Base-by-base conservation (phyloP, 306 rosid species). In the Hylodesmum podocarpum region DNA sequence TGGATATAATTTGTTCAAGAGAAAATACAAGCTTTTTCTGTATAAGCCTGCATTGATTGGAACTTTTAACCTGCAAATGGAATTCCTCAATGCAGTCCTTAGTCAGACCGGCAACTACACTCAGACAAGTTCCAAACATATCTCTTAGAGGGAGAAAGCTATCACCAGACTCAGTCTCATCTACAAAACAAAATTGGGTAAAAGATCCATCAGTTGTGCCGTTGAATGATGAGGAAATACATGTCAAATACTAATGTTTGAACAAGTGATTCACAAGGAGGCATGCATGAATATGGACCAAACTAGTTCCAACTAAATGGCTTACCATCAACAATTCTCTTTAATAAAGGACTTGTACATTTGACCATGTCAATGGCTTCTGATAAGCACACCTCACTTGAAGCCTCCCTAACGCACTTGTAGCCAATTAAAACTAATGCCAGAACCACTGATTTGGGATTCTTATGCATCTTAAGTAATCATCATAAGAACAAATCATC, bases 11-110 rank as follows among this genome's bases (percentile, higher is more conserved):
- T 84, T 92, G 97, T 63, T 95, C 97, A 54, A 89, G 87, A 81
- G 86, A 89, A 86, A 92, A 92, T 65, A 85, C 91, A 86, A 95
- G 96, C 85, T 95, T 92, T 73, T 78, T 81, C 80, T 90, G 96
- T 78, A 81, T 77, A 49, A 90, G 75, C 71, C 80, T 86, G 70
- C 15, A 76, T 37, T 79, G 72, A 66, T 74, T 81, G 62, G 85
- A 81, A 63, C 78, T 86, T 79, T 80, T 89, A 73, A 73, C 86
- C 71, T 49, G 80, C 68, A 86, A 76, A 88, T 80, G 93, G 79
- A 89, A 85, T 70, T 85, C 87, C 87, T 83, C 80, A n/a, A 89
- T 85, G 87, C 93, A 93, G 76, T 89, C 88, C 78, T 63, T 86
- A 70, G 86, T 80, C 83, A 89, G 77, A 72, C 87, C 72, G 76